A percentile compares a stretch with the other conserved stretches of the same genome.
These are phyloP conservation scores for Nicotiana obtusifolia DNA, from an alignment of 257 asterid genomes.

Conservation along the genomic window DNA sequence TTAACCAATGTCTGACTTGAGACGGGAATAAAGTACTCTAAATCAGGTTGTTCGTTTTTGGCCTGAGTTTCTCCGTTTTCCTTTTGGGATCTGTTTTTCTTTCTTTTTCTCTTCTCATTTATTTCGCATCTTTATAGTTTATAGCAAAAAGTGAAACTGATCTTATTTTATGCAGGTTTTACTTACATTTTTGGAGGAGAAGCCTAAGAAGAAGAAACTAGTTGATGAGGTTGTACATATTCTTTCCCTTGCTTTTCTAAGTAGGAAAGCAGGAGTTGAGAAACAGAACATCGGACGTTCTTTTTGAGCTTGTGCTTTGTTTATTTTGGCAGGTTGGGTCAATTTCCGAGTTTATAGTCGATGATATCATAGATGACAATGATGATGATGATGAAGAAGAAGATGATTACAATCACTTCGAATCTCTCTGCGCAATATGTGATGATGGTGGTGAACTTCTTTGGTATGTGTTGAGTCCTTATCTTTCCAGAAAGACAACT, in stretches of 20 bases:
- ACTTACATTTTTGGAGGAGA: slow-evolving; percentile 49
- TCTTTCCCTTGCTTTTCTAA: neutral
- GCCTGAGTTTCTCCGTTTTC: neutral
- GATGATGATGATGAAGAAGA: slow-evolving; percentile 40
- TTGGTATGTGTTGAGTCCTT: slow-evolving; percentile 30
- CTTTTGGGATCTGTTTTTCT: neutral
- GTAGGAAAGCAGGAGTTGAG: neutral
- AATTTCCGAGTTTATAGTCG: slow-evolving; percentile 52
- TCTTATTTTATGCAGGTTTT: slow-evolving; percentile 41
- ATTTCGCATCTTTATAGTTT: neutral
- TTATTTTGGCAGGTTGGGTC: slow-evolving; percentile 33
- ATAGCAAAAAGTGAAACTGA: neutral
- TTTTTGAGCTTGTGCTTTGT: slow-evolving; percentile 10
- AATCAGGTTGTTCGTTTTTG: neutral
- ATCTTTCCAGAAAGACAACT: neutral
- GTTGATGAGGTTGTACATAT: slow-evolving; percentile 38
- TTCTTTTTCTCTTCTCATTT: neutral
- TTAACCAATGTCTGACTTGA: neutral
- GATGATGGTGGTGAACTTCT: slow-evolving; percentile 59
- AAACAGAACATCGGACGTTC: slow-evolving; percentile 7
- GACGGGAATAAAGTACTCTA: neutral
- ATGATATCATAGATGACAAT: slow-evolving; percentile 36
- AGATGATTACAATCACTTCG: slow-evolving; percentile 49
- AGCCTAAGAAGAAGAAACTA: slow-evolving; percentile 45
- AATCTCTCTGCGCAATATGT: slow-evolving; percentile 68